Percentiles rank a stretch among this genome's conserved stretches.
phyloP scores from a whole-genome alignment of 805 yeast species.

The Teunomyces lycoperdinae region DNA sequence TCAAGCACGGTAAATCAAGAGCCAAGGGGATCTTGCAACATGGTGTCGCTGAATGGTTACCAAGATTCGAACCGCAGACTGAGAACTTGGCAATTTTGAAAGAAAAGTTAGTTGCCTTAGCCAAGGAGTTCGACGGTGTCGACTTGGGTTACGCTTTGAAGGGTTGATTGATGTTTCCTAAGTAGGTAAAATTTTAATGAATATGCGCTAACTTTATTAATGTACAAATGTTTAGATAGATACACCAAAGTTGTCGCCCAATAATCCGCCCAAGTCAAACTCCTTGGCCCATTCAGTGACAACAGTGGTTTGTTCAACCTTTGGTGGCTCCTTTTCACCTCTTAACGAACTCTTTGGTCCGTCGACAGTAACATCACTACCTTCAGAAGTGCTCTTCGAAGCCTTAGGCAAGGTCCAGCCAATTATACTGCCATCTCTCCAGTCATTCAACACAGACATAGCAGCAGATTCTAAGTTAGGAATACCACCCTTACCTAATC shows the following conservation, averaged over 20 bases:
- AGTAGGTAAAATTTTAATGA: not conserved
- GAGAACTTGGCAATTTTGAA: constrained; percentile 27
- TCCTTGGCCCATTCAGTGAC: constrained; percentile 93
- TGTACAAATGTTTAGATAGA: constrained; percentile 6
- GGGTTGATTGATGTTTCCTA: constrained; percentile 21
- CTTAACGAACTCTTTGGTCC: constrained; percentile 38
- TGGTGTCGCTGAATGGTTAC: constrained; percentile 49
- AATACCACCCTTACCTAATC: constrained; percentile 89
- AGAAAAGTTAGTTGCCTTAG: constrained; percentile 26
- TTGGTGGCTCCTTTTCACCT: constrained; percentile 45
- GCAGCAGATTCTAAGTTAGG: constrained; percentile 90
- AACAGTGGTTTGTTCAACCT: constrained; percentile 67
- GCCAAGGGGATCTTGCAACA: constrained; percentile 54
- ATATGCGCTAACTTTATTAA: not conserved
- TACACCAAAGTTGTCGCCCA: constrained; percentile 46
- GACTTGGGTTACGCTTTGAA: constrained; percentile 39
- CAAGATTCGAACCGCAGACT: constrained; percentile 29
- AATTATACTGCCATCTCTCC: constrained; percentile 93
- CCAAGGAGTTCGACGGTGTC: constrained; percentile 28
- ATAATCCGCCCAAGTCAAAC: constrained; percentile 84
- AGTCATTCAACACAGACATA: constrained; percentile 76
- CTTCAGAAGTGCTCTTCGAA: constrained; percentile 39
- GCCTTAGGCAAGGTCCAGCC: constrained; percentile 84
- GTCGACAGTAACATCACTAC: constrained; percentile 19
- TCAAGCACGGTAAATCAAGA: constrained; percentile 36